Base-by-base conservation (phyloP, 2,329 filamentous ascomycete species). In the Thermothelomyces thermophilus region DNA sequence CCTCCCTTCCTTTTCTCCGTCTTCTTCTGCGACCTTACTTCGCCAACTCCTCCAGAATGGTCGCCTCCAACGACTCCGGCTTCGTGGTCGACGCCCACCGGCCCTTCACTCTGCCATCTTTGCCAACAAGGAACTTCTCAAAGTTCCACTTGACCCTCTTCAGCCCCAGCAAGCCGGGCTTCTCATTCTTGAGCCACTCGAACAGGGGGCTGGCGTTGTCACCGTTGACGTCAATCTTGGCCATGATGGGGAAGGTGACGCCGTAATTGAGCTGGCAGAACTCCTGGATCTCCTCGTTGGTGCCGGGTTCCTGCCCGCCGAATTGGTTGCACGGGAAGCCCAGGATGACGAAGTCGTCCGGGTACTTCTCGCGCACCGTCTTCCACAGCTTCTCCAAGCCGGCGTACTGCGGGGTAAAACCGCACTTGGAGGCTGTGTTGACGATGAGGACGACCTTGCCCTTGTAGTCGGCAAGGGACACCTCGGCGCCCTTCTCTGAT, bases 321-420 rank as follows among this genome's bases (percentile, higher is more conserved):
- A 98, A 98, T 72, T 98, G 93, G 78, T 97, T 98, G 83, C 91
- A 97, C 51, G 93, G 93, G 74, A 98, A 97, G 62, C 90, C 93
- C 65, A 98, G 78, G 72, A 98, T 82, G 63, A 82, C 76, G 67
- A 98, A 93, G 64, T 90, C 78, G 58, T 88, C 82, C 28, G 69
- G 78, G 74, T 94, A 74, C 63, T 80, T 76, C 58, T 74, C 74
- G 61, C 80, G 82, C 65, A 96, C 63, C 51, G 75, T 71, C 69
- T 95, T 87, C 81, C 95, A 95, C 57, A 98, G 80, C 64, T 80
- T 84, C 74, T 98, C 90, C 45, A 98, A 86, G 28, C 87, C 88
- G 56, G 80, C 83, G 71, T 93, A 96, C 72, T 98, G 93, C 11
- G 90, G 90, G 2, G 93, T 97, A 81, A 97, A 97, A 68, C 93